A percentile compares a stretch with the other conserved stretches of the same genome.
Evolutionary conservation across 352 stramenopile species (phyloP).

Genomic region (Stramenopiles sp.): DNA sequence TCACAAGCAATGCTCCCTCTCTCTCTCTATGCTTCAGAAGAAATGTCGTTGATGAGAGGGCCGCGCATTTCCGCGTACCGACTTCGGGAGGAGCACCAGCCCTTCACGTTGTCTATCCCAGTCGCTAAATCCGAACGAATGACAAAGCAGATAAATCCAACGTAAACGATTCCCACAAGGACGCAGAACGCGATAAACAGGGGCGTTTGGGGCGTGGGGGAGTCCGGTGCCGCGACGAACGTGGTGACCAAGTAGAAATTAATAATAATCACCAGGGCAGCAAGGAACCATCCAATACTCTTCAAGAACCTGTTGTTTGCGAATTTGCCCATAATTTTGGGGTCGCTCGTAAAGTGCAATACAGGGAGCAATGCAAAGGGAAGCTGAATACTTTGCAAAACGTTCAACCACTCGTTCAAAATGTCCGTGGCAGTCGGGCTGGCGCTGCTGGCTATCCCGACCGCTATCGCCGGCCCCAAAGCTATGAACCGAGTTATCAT

Average conservation of each 20-base stretch:
- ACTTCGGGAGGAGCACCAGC: too few species aligned
- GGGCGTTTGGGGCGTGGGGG: not conserved
- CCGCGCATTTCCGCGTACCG: too few species aligned
- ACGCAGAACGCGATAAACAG: not conserved
- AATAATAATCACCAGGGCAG: not conserved
- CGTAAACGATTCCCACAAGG: not conserved
- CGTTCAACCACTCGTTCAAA: slow-evolving; percentile 68
- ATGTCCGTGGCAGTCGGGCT: slow-evolving; percentile 50
- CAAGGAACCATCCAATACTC: not conserved
- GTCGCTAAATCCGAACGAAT: not conserved
- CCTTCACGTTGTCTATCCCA: too few species aligned
- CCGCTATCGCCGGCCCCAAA: slow-evolving; percentile 55
- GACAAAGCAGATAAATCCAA: not conserved
- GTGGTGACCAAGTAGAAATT: not conserved
- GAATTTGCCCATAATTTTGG: slow-evolving; percentile 39
- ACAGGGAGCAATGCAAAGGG: slow-evolving; percentile 67
- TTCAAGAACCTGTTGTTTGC: slow-evolving; percentile 16
- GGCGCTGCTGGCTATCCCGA: slow-evolving; percentile 56
- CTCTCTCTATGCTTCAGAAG: too few species aligned
- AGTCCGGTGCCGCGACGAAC: not conserved
- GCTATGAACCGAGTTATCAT: slow-evolving; percentile 70
- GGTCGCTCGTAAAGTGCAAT: slow-evolving; percentile 43
- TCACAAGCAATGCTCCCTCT: too few species aligned
- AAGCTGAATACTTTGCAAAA: slow-evolving; percentile 69
- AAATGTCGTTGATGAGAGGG: too few species aligned